Evolutionary conservation across 345 rosid genomes (phyloP), one percentile per base, ranked within the genome.

Genomic region (Firmiana major): DNA sequence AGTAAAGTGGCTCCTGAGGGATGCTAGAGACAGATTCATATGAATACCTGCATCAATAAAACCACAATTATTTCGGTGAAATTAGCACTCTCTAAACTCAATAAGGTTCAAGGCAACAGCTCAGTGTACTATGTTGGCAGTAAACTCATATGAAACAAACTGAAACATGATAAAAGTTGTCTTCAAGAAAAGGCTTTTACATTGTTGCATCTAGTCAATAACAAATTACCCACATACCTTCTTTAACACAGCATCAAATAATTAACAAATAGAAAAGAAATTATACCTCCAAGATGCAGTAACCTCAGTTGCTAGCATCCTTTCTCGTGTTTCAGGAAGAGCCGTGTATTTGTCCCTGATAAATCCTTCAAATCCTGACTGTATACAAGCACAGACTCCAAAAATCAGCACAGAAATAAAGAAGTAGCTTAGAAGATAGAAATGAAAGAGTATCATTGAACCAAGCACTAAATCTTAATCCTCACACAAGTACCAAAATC

Each of bases 331-430:
- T 49, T 95, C 99, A 45, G 98, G 98, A 63, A 95, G 84, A 86
- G 83, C 89, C 0, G 99, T 95, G 85, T 93, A 90, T 60, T 88
- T 87, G 78, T 95, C 99, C 88, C 91, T 88, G 49, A 95, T 81
- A 85, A 93, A 95, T 68, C 92, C 91, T 85, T 93, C 97, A 87
- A 95, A 95, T 36, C 99, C 99, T 57, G 99, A 93, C 99, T 95
- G 93, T 87, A 79, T 78, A 77, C 43, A 48, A 58, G 76, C 28
- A 85, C n/a, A 73, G 71, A 71, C 43, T 19, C n/a, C 42, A 70
- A 67, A 71, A 75, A 66, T 66, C 31, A 80, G 38, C 63, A 64
- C 59, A 34, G 53, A 78, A 19, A 72, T 54, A 2, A 57, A 24
- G n/a, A 57, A 9, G 51, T 10, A 31, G 66, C 36, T 73, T n/a